Percentiles rank a stretch among this genome's conserved stretches.
These are phyloP conservation scores for Ogataea naganishii DNA, from an alignment of 805 yeast species.

Conservation along the genomic window DNA sequence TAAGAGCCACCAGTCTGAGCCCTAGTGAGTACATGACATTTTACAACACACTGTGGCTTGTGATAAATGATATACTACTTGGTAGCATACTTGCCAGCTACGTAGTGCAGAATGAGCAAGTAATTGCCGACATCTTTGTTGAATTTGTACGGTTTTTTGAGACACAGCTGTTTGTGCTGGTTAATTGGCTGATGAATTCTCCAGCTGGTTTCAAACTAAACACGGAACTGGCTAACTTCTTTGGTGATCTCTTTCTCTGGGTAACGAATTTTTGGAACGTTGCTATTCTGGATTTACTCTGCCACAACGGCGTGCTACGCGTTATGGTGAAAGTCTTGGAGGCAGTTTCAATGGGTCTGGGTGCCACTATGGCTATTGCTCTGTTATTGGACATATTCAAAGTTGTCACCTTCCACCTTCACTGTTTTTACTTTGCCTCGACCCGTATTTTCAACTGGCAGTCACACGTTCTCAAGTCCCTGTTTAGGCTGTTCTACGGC, in stretches of 20 bases:
- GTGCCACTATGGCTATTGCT: constrained; percentile 64
- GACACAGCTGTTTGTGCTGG: constrained; percentile 26
- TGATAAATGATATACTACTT: constrained; percentile 69
- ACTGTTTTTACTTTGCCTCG: constrained; percentile 69
- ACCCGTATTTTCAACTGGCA: constrained; percentile 77
- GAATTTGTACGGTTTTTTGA: constrained; percentile 28
- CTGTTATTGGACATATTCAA: constrained; percentile 56
- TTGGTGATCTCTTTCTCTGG: constrained; percentile 86
- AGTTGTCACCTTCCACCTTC: constrained; percentile 60
- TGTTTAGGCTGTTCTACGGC: constrained; percentile 83
- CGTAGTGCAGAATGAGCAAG: constrained; percentile 10
- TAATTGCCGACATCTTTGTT: constrained; percentile 1
- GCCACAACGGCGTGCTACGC: neutral
- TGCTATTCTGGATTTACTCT: neutral
- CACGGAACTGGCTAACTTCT: constrained; percentile 72
- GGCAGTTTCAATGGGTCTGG: constrained; percentile 11
- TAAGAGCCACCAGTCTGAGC: constrained; percentile 28
- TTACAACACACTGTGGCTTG: constrained; percentile 84
- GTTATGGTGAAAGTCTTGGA: constrained; percentile 9
- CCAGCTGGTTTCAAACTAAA: constrained; percentile 94
- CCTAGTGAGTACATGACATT: constrained; percentile 61
- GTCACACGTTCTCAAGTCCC: constrained; percentile 53
- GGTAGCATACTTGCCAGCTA: constrained; percentile 53
- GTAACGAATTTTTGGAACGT: constrained; percentile 60
- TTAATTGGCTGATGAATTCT: constrained; percentile 72